Evolutionary conservation across 805 yeast genomes (phyloP).

Genomic region (Zygosaccharomyces rouxii): DNA sequence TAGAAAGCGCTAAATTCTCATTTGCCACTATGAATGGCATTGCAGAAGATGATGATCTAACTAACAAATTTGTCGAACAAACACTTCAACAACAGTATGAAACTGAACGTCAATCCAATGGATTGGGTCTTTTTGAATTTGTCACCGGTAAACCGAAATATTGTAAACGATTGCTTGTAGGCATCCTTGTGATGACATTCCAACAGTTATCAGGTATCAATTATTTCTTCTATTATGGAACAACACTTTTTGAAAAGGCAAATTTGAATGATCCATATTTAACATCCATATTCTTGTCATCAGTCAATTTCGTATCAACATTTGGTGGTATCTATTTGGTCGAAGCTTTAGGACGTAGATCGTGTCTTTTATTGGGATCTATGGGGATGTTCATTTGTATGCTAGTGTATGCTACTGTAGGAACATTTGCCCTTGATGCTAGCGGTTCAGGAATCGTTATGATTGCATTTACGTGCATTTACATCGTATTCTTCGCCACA

Average conservation of each 20-base stretch:
- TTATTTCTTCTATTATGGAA: slow-evolving; percentile 64
- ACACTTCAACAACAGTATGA: slow-evolving; percentile 43
- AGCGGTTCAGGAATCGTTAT: slow-evolving; percentile 51
- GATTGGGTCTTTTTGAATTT: slow-evolving; percentile 38
- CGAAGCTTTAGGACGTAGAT: slow-evolving; percentile 52
- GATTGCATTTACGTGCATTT: slow-evolving; percentile 63
- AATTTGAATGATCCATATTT: slow-evolving; percentile 53
- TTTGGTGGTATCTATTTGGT: slow-evolving; percentile 49
- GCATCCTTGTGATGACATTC: slow-evolving; percentile 54
- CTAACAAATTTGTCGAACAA: slow-evolving; percentile 44
- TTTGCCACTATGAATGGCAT: slow-evolving; percentile 51
- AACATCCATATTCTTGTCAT: slow-evolving; percentile 57
- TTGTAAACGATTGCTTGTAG: slow-evolving; percentile 48
- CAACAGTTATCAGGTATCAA: slow-evolving; percentile 63
- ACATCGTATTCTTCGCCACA: slow-evolving; percentile 62
- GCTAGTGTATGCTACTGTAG: slow-evolving; percentile 57
- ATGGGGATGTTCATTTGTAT: slow-evolving; percentile 52
- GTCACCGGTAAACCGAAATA: slow-evolving; percentile 58
- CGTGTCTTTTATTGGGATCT: slow-evolving; percentile 47
- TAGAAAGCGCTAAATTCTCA: slow-evolving; percentile 52
- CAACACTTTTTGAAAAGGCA: slow-evolving; percentile 55
- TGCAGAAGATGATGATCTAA: slow-evolving; percentile 42
- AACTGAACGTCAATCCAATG: slow-evolving; percentile 33
- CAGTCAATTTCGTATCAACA: slow-evolving; percentile 54
- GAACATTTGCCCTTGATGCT: slow-evolving; percentile 45